Evolutionary conservation across 2,329 filamentous ascomycete species (phyloP).

Genomic region (Cytospora paraplurivora): DNA sequence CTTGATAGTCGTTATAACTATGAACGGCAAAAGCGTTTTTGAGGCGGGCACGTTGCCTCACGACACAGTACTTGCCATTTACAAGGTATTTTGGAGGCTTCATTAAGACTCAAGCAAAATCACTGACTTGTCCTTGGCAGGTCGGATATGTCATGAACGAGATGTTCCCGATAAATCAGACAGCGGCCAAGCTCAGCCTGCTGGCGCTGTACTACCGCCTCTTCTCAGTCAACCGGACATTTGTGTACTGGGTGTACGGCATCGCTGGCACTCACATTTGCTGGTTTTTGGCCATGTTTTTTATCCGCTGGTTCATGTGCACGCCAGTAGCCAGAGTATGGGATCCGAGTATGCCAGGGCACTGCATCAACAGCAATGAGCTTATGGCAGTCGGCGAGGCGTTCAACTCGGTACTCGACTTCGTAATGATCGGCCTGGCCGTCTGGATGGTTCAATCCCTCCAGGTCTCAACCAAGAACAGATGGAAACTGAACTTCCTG

Average conservation of each 20-base stretch:
- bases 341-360: neutral
- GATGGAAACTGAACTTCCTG: slow-evolving; percentile 7
- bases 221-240: neutral
- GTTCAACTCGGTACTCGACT: slow-evolving; percentile 3
- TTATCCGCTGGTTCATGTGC: neutral
- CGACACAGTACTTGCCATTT: too few relatives aligned
- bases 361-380: slow-evolving; percentile 5
- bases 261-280: neutral
- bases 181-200: neutral
- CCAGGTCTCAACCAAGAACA: neutral
- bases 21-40: too few relatives aligned
- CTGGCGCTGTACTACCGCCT: neutral
- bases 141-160: neutral
- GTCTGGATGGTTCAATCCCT: slow-evolving; percentile 4
- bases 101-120: too few relatives aligned
- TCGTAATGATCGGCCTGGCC: neutral
- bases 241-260: neutral
- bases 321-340: neutral
- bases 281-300: neutral
- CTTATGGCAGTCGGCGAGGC: neutral
- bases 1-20: too few relatives aligned
- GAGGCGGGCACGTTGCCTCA: too few relatives aligned
- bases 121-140: neutral
- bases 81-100: too few relatives aligned
- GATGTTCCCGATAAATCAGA: neutral